phyloP scores from a whole-genome alignment of 2,329 filamentous ascomycete genomes.

The Trichoderma brevicompactum region DNA sequence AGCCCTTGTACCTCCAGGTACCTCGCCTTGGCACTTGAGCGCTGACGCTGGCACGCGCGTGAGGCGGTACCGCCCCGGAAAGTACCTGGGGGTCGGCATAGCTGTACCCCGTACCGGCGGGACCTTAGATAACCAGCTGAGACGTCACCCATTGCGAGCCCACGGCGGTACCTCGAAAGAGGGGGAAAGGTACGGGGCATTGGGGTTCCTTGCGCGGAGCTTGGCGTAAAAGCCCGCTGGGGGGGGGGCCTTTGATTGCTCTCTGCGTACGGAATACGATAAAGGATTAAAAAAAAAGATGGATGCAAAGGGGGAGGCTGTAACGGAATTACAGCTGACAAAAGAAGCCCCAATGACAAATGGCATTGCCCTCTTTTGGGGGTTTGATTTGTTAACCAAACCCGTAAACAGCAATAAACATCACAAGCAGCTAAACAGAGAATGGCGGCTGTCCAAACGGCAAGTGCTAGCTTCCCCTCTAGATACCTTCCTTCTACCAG shows the following conservation, averaged over 20 bases:
- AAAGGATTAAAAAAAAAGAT: background rate
- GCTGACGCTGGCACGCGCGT: background rate
- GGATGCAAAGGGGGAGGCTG: slow-evolving; percentile 5
- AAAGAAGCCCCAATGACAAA: no score
- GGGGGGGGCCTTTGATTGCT: background rate
- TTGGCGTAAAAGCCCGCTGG: background rate
- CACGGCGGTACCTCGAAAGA: background rate
- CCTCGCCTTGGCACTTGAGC: background rate
- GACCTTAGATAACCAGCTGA: background rate
- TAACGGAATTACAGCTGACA: background rate
- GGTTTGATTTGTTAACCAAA: no score
- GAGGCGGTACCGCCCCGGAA: background rate
- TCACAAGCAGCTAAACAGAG: no score
- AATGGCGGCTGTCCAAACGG: no score
- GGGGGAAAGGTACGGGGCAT: slow-evolving; percentile 15
- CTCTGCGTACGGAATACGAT: background rate
- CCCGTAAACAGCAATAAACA: no score
- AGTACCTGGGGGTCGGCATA: background rate
- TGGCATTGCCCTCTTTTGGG: no score
- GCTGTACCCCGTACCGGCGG: background rate
- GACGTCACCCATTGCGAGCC: background rate
- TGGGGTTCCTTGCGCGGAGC: slow-evolving; percentile 2
- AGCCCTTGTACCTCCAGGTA: background rate
- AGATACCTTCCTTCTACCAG: no score
- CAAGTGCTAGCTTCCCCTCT: no score